phyloP scores from a whole-genome alignment of 441 rosid genomes.

The Daphne laureola region DNA sequence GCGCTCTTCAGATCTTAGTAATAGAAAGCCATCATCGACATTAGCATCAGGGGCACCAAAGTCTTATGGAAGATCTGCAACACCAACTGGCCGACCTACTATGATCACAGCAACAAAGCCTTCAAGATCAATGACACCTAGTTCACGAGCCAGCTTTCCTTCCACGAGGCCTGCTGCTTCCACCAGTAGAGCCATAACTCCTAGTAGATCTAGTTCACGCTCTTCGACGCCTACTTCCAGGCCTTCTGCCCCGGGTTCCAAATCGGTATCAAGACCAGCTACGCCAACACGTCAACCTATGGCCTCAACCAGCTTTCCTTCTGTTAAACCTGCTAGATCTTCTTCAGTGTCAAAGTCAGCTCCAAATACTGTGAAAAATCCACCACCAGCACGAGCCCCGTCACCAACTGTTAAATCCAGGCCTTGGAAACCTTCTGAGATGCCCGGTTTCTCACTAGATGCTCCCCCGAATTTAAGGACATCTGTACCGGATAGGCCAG shows the following conservation, averaged over 20 bases:
- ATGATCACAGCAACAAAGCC: conserved; percentile 27
- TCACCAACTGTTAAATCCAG: conserved; percentile 37
- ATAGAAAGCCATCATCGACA: conserved; percentile 45
- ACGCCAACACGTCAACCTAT: conserved; percentile 22
- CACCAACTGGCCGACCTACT: conserved; percentile 46
- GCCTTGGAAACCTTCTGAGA: conserved; percentile 42
- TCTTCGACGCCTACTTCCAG: conserved; percentile 47
- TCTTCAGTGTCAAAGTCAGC: conserved; percentile 43
- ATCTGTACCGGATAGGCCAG: conserved; percentile 39
- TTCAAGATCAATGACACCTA: conserved; percentile 50
- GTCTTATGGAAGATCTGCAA: conserved; percentile 34
- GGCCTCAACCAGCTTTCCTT: conserved; percentile 24
- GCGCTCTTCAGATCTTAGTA: conserved; percentile 24
- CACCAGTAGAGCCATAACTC: conserved; percentile 28
- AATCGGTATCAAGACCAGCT: conserved; percentile 26
- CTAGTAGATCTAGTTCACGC: conserved; percentile 29
- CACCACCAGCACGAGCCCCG: conserved; percentile 30
- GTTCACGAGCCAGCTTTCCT: conserved; percentile 35
- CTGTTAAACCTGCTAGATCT: conserved; percentile 31
- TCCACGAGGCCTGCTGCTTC: conserved; percentile 6
- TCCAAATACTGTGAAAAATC: conserved; percentile 25
- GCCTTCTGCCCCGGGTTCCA: conserved; percentile 24
- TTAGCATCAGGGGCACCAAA: conserved; percentile 25
- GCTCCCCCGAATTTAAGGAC: conserved; percentile 41
- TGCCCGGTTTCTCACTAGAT: conserved; percentile 41